These are phyloP conservation scores for Lepidium didymum DNA, from an alignment of 345 rosid species.

Conservation along the genomic window DNA sequence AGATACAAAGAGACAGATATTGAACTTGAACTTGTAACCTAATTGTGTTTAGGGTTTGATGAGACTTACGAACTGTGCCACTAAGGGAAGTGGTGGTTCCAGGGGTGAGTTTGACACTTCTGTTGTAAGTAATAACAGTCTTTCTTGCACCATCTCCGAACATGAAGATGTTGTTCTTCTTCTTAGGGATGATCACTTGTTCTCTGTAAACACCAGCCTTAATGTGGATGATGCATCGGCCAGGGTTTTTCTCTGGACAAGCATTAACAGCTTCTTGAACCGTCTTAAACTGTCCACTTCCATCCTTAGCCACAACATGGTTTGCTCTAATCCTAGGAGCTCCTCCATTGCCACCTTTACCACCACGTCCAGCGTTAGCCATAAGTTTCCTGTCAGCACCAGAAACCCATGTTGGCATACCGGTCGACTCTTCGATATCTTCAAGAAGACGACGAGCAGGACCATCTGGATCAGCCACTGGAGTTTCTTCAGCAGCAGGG, in stretches of 20 bases:
- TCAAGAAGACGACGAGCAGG: conserved; percentile 42
- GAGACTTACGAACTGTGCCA: conserved; percentile 41
- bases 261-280: conserved; percentile 44
- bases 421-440: conserved; percentile 18
- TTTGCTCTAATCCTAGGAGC: conserved; percentile 29
- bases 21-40: neutral
- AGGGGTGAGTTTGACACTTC: conserved; percentile 29
- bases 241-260: conserved; percentile 31
- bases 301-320: conserved; percentile 72
- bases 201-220: conserved; percentile 62
- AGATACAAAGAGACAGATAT: neutral
- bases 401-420: conserved; percentile 59
- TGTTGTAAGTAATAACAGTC: conserved; percentile 52
- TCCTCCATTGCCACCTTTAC: neutral
- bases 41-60: neutral
- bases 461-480: conserved; percentile 29
- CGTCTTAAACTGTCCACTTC: conserved; percentile 58
- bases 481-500: conserved; percentile 1
- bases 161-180: conserved; percentile 47
- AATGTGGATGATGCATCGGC: conserved; percentile 50
- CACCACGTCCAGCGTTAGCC: conserved; percentile 29
- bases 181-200: conserved; percentile 35
- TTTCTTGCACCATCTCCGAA: conserved; percentile 70
- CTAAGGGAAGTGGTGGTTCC: conserved; percentile 45
- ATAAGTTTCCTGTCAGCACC: conserved; percentile 52